Conservation (phyloP, 345 rosid species). For the Gynandropsis gynandra region DNA sequence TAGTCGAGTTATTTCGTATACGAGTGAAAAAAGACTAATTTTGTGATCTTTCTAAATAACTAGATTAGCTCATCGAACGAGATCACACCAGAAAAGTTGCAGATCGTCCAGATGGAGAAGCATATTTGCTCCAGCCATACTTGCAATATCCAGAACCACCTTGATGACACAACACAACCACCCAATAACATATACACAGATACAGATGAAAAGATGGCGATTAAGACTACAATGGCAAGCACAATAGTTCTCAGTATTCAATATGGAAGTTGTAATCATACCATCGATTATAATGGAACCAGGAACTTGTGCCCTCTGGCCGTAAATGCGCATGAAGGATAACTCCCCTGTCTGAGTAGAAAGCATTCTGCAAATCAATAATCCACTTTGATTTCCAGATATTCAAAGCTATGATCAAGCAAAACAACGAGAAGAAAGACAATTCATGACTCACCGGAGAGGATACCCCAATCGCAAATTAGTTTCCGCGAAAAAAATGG, state of each 20-base stretch:
- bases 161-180: constrained; percentile 15
- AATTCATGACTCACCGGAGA: constrained; percentile 38
- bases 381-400: background rate
- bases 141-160: constrained; percentile 97
- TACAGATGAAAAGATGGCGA: background rate
- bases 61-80: constrained; percentile 7
- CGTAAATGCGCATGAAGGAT: constrained; percentile 62
- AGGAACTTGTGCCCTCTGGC: constrained; percentile 51
- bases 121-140: constrained; percentile 82
- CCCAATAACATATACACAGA: background rate
- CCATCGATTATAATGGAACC: constrained; percentile 82
- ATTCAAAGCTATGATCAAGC: background rate
- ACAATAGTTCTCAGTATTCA: background rate
- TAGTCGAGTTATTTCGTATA: constrained; percentile 23
- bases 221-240: background rate
- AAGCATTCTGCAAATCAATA: constrained; percentile 13
- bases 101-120: constrained; percentile 60
- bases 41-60: constrained; percentile 4
- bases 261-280: constrained; percentile 16
- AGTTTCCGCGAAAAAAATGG: constrained; percentile 61
- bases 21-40: constrained; percentile 9
- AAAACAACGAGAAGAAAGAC: background rate
- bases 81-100: constrained; percentile 73
- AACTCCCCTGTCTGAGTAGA: constrained; percentile 34
- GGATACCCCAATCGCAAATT: constrained; percentile 57